phyloP scores from a whole-genome alignment of 202 grass and related monocot genomes.

The Panicum virgatum region DNA sequence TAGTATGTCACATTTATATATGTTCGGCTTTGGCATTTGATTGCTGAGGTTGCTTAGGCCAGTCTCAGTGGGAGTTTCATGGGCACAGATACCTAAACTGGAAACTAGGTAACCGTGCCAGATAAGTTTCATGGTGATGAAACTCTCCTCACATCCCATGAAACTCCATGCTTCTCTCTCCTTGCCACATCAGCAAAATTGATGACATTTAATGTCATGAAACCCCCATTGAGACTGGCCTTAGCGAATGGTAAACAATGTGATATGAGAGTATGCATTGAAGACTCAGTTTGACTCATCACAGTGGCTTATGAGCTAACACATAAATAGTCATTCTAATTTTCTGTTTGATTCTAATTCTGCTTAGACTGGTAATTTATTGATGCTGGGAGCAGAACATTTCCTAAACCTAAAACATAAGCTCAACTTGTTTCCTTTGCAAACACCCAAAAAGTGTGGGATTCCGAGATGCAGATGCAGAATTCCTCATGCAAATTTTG shows the following conservation, averaged over 20 bases:
- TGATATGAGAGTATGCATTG: background rate
- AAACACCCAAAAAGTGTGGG: constrained; percentile 43
- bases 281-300: background rate
- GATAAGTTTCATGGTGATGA: too few relatives aligned
- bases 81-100: too few relatives aligned
- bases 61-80: too few relatives aligned
- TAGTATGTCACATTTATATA: background rate
- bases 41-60: too few relatives aligned
- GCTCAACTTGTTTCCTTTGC: background rate
- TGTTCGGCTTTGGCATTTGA: background rate
- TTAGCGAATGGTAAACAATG: background rate
- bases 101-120: too few relatives aligned
- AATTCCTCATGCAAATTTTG: constrained; percentile 41
- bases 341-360: background rate
- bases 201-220: too few relatives aligned
- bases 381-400: background rate
- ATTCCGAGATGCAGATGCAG: constrained; percentile 1
- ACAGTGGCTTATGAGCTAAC: background rate
- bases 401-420: background rate
- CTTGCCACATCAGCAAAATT: too few relatives aligned
- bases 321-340: constrained; percentile 11
- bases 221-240: too few relatives aligned
- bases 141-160: too few relatives aligned
- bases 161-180: too few relatives aligned
- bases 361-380: background rate